A percentile compares a stretch with the other conserved stretches of the same genome.
Conservation (phyloP, 345 rosid genomes). For the Cardamine chenopodiifolia region DNA sequence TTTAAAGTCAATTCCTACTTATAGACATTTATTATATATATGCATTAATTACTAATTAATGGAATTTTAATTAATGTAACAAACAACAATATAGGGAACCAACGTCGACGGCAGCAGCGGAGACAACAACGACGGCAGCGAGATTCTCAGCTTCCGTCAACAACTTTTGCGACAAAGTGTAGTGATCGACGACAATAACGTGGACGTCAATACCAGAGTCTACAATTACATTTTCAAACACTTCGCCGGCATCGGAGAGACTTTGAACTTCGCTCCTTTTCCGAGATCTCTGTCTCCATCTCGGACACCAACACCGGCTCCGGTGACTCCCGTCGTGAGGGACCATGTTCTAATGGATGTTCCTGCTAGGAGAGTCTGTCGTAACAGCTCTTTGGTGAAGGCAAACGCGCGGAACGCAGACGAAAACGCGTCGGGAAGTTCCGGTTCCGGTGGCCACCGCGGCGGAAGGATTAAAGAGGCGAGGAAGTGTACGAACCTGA, state of each 20-base stretch:
- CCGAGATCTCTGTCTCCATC: background rate
- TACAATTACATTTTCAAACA: slow-evolving; percentile 14
- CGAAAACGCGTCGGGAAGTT: background rate
- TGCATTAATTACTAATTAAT: background rate
- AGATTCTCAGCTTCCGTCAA: background rate
- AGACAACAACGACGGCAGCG: slow-evolving; percentile 8
- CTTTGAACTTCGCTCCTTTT: slow-evolving; percentile 10
- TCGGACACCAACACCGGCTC: background rate
- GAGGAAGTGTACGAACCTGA: slow-evolving; percentile 32
- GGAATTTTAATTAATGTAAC: background rate
- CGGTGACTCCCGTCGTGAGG: background rate
- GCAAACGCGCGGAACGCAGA: background rate
- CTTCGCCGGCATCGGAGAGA: slow-evolving; percentile 33
- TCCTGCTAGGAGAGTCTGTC: slow-evolving; percentile 27
- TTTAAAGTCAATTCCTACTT: background rate
- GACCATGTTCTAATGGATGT: slow-evolving; percentile 36
- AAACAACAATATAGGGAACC: slow-evolving; percentile 19
- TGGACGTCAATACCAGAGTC: slow-evolving; percentile 24
- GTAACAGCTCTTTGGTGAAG: background rate
- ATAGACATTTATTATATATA: slow-evolving; percentile 7
- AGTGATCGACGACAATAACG: background rate
- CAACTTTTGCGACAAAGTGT: background rate
- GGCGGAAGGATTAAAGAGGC: background rate
- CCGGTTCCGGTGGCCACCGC: background rate
- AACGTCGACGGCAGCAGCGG: background rate